Percentiles rank a stretch among this genome's conserved stretches.
phyloP scores from a whole-genome alignment of 805 yeast species.

The Cyberlindnera subsufficiens region DNA sequence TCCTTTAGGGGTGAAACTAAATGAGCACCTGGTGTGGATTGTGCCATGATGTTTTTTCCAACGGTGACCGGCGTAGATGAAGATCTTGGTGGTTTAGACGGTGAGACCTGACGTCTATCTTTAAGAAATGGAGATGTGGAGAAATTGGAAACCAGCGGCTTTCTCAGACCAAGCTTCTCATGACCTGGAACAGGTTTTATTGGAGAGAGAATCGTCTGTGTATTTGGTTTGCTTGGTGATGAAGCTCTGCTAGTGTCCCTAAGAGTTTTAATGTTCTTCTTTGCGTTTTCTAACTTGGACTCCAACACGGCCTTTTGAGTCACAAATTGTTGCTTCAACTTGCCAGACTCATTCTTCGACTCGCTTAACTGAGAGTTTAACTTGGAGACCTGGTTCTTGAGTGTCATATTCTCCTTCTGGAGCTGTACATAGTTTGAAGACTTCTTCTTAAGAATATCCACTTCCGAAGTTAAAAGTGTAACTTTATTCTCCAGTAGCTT shows the following conservation, averaged over 20 bases:
- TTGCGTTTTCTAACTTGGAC: slow-evolving; percentile 29
- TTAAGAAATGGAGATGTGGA: slow-evolving; percentile 21
- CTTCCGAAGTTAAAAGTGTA: slow-evolving; percentile 12
- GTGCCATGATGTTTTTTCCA: slow-evolving; percentile 14
- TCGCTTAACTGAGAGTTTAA: slow-evolving; percentile 27
- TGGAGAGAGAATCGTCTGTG: slow-evolving; percentile 11
- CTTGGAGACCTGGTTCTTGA: slow-evolving; percentile 30
- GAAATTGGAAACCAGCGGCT: slow-evolving; percentile 10
- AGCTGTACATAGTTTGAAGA: slow-evolving; percentile 7
- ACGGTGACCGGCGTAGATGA: slow-evolving; percentile 12
- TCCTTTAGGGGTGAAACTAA: slow-evolving; percentile 18
- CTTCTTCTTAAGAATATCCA: slow-evolving; percentile 23
- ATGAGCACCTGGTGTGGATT: slow-evolving; percentile 18
- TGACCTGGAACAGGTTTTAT: slow-evolving; percentile 8
- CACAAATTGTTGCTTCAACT: slow-evolving; percentile 26
- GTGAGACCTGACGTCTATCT: slow-evolving; percentile 9
- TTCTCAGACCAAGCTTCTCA: slow-evolving; percentile 5
- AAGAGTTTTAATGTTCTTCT: slow-evolving; percentile 24
- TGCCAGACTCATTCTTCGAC: slow-evolving; percentile 25
- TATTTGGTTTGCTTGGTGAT: slow-evolving; percentile 5
- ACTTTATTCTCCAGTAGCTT: slow-evolving; percentile 18
- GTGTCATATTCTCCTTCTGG: slow-evolving; percentile 26
- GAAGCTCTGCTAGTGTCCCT: slow-evolving; percentile 11
- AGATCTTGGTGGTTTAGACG: slow-evolving; percentile 3
- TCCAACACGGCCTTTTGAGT: slow-evolving; percentile 29